Evolutionary conservation across 2,329 filamentous ascomycete genomes (phyloP), one percentile per base, ranked within the genome.

Genomic region (Fusarium sp.): DNA sequence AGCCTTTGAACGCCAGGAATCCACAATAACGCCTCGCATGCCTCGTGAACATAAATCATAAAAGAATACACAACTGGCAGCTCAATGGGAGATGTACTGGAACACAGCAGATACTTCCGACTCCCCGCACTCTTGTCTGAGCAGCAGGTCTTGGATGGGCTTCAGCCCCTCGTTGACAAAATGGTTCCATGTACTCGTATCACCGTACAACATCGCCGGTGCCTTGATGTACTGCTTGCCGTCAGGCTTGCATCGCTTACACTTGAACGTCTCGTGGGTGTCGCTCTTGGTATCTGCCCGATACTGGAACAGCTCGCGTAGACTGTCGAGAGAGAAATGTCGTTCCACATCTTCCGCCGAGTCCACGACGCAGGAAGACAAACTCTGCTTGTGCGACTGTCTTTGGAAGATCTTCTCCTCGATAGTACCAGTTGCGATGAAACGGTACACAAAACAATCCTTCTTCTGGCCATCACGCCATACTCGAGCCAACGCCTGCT

Each of bases 381-480:
- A 85, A 10, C 94, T 97, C 81, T 99, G 96, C 82, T 99, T 99
- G 85, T 99, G 97, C 1, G 93, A 97, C 78, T 99, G 96, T 12
- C 97, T 91, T 81, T 99, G 96, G 83, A 99, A 99, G 73, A 99
- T 98, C 83, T 99, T 99, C 81, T 99, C 96, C 78, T 99, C 96
- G 67, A 99, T 99, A 0, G 95, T 98, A 6, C 96, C 96, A 0
- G 97, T 98, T 0, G 95, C 93, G 75, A 99, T 99, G 83, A 99
- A 99, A n/a, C 96, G 92, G 80, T 99, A 99, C 18, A 99, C 96
- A 76, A 99, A 99, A 77, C 96, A 99, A 77, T 99, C 96, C 79
- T 99, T 99, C 86, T 97, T 98, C 81, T 99, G 96, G 0, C 96
- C 96, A 76, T 99, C 96, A 85, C 96, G 93, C 96, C 96, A 99